These are phyloP conservation scores for Aspergillus incahuasiensis DNA, from an alignment of 495 filamentous ascomycete species.

Conservation along the genomic window DNA sequence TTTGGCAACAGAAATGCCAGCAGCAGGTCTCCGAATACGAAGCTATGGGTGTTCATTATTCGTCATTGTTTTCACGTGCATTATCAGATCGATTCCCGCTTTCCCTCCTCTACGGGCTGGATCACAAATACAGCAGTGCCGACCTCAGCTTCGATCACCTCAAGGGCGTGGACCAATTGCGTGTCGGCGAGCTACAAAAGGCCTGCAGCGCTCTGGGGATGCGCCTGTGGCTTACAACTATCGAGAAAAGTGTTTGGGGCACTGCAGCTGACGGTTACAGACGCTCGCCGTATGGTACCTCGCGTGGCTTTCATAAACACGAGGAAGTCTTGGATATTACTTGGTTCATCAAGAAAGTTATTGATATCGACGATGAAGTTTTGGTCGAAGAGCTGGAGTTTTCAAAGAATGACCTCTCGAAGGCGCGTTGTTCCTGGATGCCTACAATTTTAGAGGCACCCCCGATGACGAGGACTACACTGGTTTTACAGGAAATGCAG, in stretches of 20 bases:
- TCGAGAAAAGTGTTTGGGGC: neutral
- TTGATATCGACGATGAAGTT: neutral
- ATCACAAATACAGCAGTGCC: conserved; percentile 9
- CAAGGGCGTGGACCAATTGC: conserved; percentile 5
- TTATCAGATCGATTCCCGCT: neutral
- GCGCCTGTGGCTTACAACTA: neutral
- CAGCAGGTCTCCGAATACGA: neutral
- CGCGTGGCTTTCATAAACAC: too few relatives aligned
- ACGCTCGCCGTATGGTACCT: too few relatives aligned
- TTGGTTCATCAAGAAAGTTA: too few relatives aligned
- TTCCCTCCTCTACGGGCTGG: conserved; percentile 4
- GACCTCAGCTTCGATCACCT: conserved; percentile 8
- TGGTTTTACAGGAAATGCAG: neutral
- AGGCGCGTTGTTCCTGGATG: neutral
- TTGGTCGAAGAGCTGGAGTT: neutral
- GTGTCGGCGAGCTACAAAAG: neutral
- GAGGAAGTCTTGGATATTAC: too few relatives aligned
- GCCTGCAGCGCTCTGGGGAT: neutral
- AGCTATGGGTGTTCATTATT: too few relatives aligned
- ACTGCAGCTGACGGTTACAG: too few relatives aligned
- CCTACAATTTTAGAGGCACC: neutral
- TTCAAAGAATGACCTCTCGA: neutral
- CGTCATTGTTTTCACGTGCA: neutral
- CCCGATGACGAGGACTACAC: neutral
- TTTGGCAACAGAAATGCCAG: neutral